Evolutionary conservation across 371 early-diverging fungal species (phyloP), one percentile per base, ranked within the genome.

Genomic region (Syncephalastrum contaminatum): DNA sequence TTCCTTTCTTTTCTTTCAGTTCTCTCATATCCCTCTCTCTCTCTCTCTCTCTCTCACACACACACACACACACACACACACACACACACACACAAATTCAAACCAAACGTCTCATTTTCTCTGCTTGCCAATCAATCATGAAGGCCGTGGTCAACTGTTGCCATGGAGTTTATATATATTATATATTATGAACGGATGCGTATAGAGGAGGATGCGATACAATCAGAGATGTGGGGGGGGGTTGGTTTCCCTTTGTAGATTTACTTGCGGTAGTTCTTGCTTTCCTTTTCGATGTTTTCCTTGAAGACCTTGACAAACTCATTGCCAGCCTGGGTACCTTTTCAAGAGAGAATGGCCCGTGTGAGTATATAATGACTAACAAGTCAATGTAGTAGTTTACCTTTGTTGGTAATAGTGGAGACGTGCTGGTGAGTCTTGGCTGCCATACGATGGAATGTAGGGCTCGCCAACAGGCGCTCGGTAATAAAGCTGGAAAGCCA

Each of bases 361-460:
- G 30, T 46, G 13, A 58, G 36, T 30, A 51, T 58, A n/a, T n/a
- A n/a, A n/a, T n/a, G n/a, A n/a, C n/a, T n/a, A n/a, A n/a, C n/a
- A n/a, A n/a, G n/a, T n/a, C n/a, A n/a, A n/a, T n/a, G n/a, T n/a
- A n/a, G n/a, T n/a, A n/a, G n/a, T 6, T 44, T 62, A 79, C 80
- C 80, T 61, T 73, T 68, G 16, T 73, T 54, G 19, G 73, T 68
- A 15, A 70, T 54, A 46, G 46, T 54, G 42, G 80, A 79, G 4
- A 79, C 80, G 62, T 79, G 71, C n/a, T 79, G 74, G 52, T 79
- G 80, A 8, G 80, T 79, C 53, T 66, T 75, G 20, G 72, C 72
- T 21, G 80, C 80, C 50, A 75, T 66, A 12, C 72, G 70, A 46
- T 79, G 71, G 60, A 79, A 79, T 15, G 67, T 51, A 21, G 74